A percentile compares a stretch with the other conserved stretches of the same genome.
phyloP scores from a whole-genome alignment of 176 grass and related monocot species.

The Aegilops longissima region DNA sequence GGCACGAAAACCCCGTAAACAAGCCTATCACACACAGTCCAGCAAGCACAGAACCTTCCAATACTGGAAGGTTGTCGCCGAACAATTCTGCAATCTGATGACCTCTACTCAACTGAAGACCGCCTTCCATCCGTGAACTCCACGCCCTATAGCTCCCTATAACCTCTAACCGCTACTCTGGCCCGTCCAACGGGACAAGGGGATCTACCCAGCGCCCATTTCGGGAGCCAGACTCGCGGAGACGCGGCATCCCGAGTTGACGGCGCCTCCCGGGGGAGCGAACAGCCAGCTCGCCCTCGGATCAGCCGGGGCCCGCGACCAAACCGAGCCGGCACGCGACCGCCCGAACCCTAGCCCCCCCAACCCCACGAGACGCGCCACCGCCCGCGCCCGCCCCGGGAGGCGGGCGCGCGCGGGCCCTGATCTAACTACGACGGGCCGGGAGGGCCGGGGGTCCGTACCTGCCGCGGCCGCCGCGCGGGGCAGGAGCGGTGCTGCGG shows the following conservation, averaged over 20 bases:
- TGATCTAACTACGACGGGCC: conserved; percentile 23
- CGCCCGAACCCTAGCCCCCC: conserved; percentile 28
- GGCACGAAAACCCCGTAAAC: not conserved
- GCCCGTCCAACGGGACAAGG: not conserved
- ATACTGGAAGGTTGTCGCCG: not conserved
- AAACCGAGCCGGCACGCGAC: not conserved
- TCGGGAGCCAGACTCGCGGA: not conserved
- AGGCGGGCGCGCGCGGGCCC: not conserved
- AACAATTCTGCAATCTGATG: not conserved
- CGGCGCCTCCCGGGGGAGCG: not conserved
- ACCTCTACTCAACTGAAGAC: not conserved
- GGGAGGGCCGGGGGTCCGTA: not conserved
- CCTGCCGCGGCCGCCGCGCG: conserved; percentile 29
- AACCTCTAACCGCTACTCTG: not conserved
- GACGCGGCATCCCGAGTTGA: not conserved
- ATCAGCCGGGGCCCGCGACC: conserved; percentile 4
- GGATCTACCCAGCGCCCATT: not conserved
- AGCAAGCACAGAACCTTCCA: not conserved
- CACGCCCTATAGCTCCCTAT: too few species aligned
- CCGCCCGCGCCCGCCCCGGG: not conserved
- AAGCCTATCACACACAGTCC: not conserved
- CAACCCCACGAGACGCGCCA: not conserved
- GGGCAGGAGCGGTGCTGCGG: not conserved
- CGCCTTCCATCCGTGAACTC: not conserved
- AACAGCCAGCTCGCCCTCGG: not conserved